Percentiles rank a stretch among this genome's conserved stretches.
phyloP scores from a whole-genome alignment of 441 rosid genomes.

The Populus hybrid region DNA sequence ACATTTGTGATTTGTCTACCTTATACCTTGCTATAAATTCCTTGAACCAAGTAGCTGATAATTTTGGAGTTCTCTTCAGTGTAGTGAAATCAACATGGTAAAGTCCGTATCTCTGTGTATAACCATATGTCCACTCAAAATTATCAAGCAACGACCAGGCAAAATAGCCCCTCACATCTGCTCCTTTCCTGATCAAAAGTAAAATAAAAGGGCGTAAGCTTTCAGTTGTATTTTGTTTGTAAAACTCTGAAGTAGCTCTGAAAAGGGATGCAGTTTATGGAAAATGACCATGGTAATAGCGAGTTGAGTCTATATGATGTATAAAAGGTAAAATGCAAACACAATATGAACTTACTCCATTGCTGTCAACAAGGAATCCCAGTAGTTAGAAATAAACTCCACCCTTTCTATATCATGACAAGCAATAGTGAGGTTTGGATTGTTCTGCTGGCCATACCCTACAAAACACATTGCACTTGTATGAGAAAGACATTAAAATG shows the following conservation, averaged over 20 bases:
- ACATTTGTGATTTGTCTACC: background rate
- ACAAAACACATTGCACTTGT: background rate
- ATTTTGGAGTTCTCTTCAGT: slow-evolving; percentile 31
- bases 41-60: slow-evolving; percentile 35
- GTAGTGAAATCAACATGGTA: slow-evolving; percentile 29
- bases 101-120: slow-evolving; percentile 32
- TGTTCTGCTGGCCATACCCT: slow-evolving; percentile 47
- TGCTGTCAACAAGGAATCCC: slow-evolving; percentile 42
- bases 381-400: slow-evolving; percentile 45
- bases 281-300: background rate
- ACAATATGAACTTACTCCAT: slow-evolving; percentile 37
- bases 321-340: background rate
- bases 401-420: slow-evolving; percentile 49
- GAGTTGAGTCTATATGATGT: no score
- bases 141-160: slow-evolving; percentile 41
- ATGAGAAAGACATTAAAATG: background rate
- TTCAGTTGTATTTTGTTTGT: background rate
- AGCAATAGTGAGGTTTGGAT: slow-evolving; percentile 23
- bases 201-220: background rate
- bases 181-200: slow-evolving; percentile 22
- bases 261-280: background rate
- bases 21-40: slow-evolving; percentile 6
- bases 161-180: slow-evolving; percentile 36
- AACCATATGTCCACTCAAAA: slow-evolving; percentile 40
- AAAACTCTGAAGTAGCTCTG: background rate